Evolutionary conservation across 805 yeast genomes (phyloP), one percentile per base, ranked within the genome.

Genomic region (Ogataea ganodermae): DNA sequence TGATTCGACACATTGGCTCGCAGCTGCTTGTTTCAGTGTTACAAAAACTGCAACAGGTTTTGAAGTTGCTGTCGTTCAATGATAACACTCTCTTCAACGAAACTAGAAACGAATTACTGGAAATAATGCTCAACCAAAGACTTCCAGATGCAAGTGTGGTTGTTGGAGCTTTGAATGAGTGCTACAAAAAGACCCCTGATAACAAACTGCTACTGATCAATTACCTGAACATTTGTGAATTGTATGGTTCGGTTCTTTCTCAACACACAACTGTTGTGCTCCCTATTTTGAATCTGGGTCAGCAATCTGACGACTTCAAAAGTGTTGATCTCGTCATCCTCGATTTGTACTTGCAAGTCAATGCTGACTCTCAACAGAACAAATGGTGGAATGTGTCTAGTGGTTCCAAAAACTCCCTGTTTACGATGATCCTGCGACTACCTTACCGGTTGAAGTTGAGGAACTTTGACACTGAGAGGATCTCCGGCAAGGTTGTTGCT

Each of bases 361-460:
- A 81, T 52, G 79, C 83, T 17, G 70, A 54, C 17, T 56, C 76
- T 8, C 54, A 48, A 13, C 63, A 61, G 27, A 73, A 81, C 26
- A 87, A 83, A 65, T 91, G 96, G 96, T 90, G 94, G 90, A 84
- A 79, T 60, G 40, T 52, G 14, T 69, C 76, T 22, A 50, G 73
- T 2, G 71, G 69, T 6, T 59, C 67, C 1, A 69, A 71, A 14
- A 73, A 75, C 46, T 83, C 96, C 0, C 69, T 87, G 37, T 89
- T 89, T 64, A 81, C 91, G 0, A 77, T 80, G 6, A 68, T 89
- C 46, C 57, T 86, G 23, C 78, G 79, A 59, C 66, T 88, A 31
- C 78, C 71, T 1, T 48, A 57, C 35, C 50, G 58, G 26, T 43
- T 65, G 21, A 50, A 49, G 32, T 46, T 43, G 12, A 49, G 49